Percentiles rank a stretch among this genome's conserved stretches.
Evolutionary conservation across 2,329 filamentous ascomycete species (phyloP).

Genomic region (Rutstroemia sp.): DNA sequence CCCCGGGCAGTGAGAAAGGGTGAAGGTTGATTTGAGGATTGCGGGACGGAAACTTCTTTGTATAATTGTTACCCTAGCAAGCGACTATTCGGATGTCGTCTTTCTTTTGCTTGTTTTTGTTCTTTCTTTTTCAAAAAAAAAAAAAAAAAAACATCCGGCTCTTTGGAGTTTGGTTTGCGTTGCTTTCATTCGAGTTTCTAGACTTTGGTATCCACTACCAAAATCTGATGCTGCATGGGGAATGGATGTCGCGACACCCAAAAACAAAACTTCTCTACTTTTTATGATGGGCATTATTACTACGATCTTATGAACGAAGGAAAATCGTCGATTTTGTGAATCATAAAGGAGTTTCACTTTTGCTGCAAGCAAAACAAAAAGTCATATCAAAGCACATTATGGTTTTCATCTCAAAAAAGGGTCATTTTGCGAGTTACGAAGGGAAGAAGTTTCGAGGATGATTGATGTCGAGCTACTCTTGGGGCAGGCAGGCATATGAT

Average conservation of each 20-base stretch:
- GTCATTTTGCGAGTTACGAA: neutral
- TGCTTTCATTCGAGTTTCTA: slow-evolving; percentile 8
- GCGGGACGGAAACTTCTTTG: slow-evolving; percentile 21
- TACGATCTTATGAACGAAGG: neutral
- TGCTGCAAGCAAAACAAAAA: too few relatives aligned
- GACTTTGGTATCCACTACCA: slow-evolving; percentile 5
- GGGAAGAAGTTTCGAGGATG: slow-evolving; percentile 8
- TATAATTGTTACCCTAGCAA: slow-evolving; percentile 17
- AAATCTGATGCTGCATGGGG: neutral
- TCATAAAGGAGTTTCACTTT: too few relatives aligned
- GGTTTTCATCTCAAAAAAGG: neutral
- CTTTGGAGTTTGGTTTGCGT: slow-evolving; percentile 6
- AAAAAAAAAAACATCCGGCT: slow-evolving; percentile 3
- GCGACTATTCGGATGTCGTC: neutral
- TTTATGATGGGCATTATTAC: neutral
- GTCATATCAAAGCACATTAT: too few relatives aligned
- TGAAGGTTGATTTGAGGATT: slow-evolving; percentile 29
- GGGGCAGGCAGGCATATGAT: slow-evolving; percentile 2
- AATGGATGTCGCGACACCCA: neutral
- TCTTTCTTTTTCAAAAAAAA: slow-evolving; percentile 5
- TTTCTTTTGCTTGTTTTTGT: neutral
- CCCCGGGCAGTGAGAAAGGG: slow-evolving; percentile 28
- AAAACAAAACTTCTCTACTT: neutral
- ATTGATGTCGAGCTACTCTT: slow-evolving; percentile 5
- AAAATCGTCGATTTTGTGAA: neutral